Conservation (phyloP, 768 basidiomycete species). For the Sistotremastrum niveocremeum region DNA sequence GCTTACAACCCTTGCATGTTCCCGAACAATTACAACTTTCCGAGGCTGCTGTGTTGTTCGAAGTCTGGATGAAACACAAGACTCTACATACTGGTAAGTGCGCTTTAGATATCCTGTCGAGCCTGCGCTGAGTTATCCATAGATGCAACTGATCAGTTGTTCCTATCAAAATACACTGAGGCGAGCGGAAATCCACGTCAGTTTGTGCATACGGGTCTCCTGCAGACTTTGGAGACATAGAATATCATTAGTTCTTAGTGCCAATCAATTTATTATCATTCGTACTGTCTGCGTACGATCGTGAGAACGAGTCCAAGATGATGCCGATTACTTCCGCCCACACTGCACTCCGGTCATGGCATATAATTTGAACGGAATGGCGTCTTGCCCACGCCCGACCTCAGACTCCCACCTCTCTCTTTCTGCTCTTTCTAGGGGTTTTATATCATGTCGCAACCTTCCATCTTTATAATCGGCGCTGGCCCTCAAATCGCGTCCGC, state of each 20-base stretch:
- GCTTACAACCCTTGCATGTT: slow-evolving; percentile 34
- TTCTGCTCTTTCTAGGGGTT: too few species aligned
- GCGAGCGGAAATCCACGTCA: slow-evolving; percentile 67
- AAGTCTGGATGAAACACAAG: slow-evolving; percentile 57
- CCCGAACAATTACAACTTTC: slow-evolving; percentile 44
- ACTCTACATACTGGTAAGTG: slow-evolving; percentile 38
- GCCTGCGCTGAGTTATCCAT: not conserved
- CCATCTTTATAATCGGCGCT: slow-evolving; percentile 3
- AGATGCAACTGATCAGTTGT: slow-evolving; percentile 51
- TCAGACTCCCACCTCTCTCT: too few species aligned
- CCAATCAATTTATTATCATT: too few species aligned
- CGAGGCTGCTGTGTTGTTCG: slow-evolving; percentile 67
- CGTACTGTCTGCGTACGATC: too few species aligned
- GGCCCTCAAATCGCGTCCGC: not conserved
- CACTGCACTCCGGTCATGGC: too few species aligned
- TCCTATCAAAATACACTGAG: slow-evolving; percentile 68
- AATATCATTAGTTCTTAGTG: too few species aligned
- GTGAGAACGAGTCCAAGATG: too few species aligned
- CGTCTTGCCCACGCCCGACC: too few species aligned
- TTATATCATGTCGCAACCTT: not conserved
- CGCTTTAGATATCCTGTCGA: not conserved
- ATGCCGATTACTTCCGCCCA: too few species aligned
- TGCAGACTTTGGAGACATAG: too few species aligned
- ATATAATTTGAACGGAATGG: too few species aligned
- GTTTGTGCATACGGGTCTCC: slow-evolving; percentile 34